These are phyloP conservation scores for Neurospora sp. DNA, from an alignment of 495 filamentous ascomycete species.

Conservation along the genomic window DNA sequence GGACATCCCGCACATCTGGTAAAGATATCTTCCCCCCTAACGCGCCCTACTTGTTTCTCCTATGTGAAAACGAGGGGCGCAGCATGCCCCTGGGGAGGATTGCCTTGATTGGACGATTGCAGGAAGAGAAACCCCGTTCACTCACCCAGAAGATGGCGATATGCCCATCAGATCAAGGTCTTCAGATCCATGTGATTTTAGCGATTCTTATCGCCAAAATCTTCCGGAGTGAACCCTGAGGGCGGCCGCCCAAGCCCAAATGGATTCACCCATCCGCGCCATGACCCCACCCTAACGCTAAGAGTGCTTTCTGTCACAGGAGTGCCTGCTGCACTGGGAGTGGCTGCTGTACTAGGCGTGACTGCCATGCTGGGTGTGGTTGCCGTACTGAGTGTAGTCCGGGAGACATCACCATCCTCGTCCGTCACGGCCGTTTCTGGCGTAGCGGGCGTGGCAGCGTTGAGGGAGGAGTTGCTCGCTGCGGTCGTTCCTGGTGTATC, in stretches of 20 bases:
- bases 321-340: not conserved
- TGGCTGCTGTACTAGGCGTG: not conserved
- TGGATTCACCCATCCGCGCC: not conserved
- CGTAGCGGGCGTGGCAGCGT: not conserved
- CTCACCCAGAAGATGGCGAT: not conserved
- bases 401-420: not conserved
- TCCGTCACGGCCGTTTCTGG: not conserved
- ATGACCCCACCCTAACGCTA: not conserved
- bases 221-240: not conserved
- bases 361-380: not conserved
- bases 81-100: not conserved
- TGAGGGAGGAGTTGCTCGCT: not conserved
- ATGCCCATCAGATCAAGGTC: not conserved
- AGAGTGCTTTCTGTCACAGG: not conserved
- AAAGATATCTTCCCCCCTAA: not conserved
- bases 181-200: not conserved
- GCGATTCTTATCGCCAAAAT: not conserved
- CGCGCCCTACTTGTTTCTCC: not conserved
- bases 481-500: too few relatives aligned
- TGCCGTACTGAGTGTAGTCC: not conserved
- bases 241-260: not conserved
- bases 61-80: not conserved
- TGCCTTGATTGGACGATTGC: not conserved
- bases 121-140: not conserved
- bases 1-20: not conserved